A percentile compares a stretch with the other conserved stretches of the same genome.
phyloP scores from a whole-genome alignment of 176 grass and related monocot species.

The Triticum dicoccoides region DNA sequence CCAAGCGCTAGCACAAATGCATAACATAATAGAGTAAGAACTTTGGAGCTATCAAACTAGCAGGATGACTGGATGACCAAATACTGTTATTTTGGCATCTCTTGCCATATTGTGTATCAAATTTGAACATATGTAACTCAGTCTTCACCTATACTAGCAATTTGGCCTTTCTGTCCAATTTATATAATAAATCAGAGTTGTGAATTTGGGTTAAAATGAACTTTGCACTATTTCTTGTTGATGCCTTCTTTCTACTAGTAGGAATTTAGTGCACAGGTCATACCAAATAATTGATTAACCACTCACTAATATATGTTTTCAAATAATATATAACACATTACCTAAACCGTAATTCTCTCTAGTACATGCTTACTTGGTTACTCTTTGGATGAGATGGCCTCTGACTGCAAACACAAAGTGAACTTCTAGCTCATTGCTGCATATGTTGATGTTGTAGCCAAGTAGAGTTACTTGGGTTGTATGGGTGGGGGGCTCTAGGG shows the following conservation, averaged over 20 bases:
- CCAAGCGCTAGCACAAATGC: neutral
- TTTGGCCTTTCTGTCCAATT: neutral
- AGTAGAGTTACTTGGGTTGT: neutral
- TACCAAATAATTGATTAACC: neutral
- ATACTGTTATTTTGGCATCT: neutral
- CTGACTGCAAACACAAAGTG: neutral
- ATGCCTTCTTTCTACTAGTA: neutral
- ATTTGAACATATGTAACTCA: neutral
- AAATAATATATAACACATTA: conserved; percentile 2
- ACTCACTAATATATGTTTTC: neutral
- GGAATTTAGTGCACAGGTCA: neutral
- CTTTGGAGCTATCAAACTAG: neutral
- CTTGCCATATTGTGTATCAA: neutral
- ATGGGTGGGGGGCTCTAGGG: neutral
- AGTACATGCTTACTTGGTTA: neutral
- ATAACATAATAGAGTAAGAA: neutral
- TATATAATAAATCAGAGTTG: neutral
- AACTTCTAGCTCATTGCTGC: neutral
- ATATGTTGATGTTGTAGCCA: neutral
- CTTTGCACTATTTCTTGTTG: neutral
- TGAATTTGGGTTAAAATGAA: neutral
- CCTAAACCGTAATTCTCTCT: neutral
- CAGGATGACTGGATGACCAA: neutral
- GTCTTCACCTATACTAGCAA: neutral
- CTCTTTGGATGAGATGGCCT: neutral